Base-by-base conservation (phyloP, 1,139 yeast genomes). In the Candida pseudocylindracea region DNA sequence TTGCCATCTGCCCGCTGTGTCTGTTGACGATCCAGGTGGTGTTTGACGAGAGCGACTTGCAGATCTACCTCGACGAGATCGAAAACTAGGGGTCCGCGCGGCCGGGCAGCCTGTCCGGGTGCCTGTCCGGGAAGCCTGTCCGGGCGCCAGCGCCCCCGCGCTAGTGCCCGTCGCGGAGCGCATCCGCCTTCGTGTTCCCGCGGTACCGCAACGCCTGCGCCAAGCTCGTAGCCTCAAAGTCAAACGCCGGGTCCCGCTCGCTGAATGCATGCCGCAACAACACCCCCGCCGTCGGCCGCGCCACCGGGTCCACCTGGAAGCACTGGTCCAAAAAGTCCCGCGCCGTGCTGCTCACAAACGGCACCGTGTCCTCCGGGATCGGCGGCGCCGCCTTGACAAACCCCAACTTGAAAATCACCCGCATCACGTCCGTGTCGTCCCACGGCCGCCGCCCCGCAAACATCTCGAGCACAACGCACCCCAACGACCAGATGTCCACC, bases 391-490 rank as follows among this genome's bases (percentile, higher is more conserved):
- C 69, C 50, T 70, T 75, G 44, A 53, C 80, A 56, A 50, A 78
- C 52, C 57, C 96, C 65, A 55, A 75, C 63, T 69, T 66, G 43
- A 72, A 76, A 34, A 76, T 71, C 1, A 85, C 88, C 40, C 81
- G 75, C 8, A 74, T 75, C 25, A 73, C 80, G 13, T 79, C 88
- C 39, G 71, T 66, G 42, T 75, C 73, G 3, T 78, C 71, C 92
- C 92, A 78, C 0, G 91, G 91, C 35, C 91, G 54, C 42, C 71
- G 69, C 2, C 88, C 91, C 0, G 85, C 81, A 57, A 71, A 75
- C 98, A 91, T 88, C 50, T 91, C 98, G 36, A 88, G 50, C 4
- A 88, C 91, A 36, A 91, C 93, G 59, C 99, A 91, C 1, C 98
- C 99, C 30, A 85, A 53, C 0, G 96, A 74, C 92, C 92, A 78